These are phyloP conservation scores for Spirogloea muscicola DNA, from an alignment of 139 green algal species.

Conservation along the genomic window DNA sequence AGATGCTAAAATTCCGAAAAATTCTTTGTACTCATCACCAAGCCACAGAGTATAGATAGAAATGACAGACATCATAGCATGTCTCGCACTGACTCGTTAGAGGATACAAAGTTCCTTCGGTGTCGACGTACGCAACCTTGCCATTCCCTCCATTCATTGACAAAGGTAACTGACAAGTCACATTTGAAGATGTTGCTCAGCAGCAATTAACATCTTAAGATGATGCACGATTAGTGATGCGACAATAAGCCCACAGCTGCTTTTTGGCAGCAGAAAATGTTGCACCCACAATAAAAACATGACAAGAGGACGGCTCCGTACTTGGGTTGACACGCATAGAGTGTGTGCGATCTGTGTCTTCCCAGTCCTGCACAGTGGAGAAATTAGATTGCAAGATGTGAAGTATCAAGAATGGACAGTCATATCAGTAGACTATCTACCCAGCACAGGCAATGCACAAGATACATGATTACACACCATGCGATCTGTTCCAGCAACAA, in stretches of 20 bases:
- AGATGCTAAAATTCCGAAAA: too few species aligned
- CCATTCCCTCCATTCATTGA: conserved; percentile 41
- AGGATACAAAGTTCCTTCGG: conserved; percentile 47
- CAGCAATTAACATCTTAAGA: background rate
- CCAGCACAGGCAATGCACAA: too few species aligned
- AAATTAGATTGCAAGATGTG: background rate
- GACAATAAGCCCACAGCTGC: background rate
- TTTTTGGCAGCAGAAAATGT: too few species aligned
- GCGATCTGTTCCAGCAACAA: background rate
- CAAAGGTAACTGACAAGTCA: conserved; percentile 21
- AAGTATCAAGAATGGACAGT: background rate
- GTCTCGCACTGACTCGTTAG: too few species aligned
- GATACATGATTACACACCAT: conserved; percentile 5
- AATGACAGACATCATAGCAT: too few species aligned
- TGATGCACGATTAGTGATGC: background rate
- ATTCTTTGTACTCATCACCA: too few species aligned
- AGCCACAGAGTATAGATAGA: too few species aligned
- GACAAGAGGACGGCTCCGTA: too few species aligned
- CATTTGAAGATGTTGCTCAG: too few species aligned
- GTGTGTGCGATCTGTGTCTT: conserved; percentile 47
- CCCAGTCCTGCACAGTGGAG: conserved; percentile 25
- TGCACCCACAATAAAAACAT: too few species aligned
- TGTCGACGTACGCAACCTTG: conserved; percentile 45
- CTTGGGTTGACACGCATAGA: conserved; percentile 39
- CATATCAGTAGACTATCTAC: background rate